Percentiles rank a stretch among this genome's conserved stretches.
phyloP scores from a whole-genome alignment of 371 early-diverging fungal genomes.

The Dentiscutata heterogama region DNA sequence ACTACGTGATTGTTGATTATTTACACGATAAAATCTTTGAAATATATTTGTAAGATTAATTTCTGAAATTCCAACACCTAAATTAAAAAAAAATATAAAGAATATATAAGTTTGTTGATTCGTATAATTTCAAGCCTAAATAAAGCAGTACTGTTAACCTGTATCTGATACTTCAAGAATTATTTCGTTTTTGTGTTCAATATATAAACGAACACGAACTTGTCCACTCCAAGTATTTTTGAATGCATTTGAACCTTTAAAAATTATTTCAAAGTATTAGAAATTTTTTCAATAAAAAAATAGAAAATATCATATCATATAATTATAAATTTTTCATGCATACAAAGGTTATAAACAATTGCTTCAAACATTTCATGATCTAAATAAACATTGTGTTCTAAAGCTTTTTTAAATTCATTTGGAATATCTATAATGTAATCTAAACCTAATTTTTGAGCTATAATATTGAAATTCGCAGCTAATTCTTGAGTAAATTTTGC shows the following conservation, averaged over 20 bases:
- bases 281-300: not conserved
- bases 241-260: conserved; percentile 55
- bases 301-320: not conserved
- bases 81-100: not conserved
- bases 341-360: conserved; percentile 57
- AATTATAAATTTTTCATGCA: not conserved
- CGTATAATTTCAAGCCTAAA: no score
- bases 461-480: conserved; percentile 56
- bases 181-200: conserved; percentile 47
- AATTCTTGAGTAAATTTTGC: conserved; percentile 55
- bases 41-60: conserved; percentile 54
- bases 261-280: not conserved
- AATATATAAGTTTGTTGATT: not conserved
- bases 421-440: conserved; percentile 51
- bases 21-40: conserved; percentile 58
- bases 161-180: conserved; percentile 52
- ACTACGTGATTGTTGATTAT: conserved; percentile 54
- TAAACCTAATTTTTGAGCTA: conserved; percentile 50
- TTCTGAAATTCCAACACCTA: conserved; percentile 56
- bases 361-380: conserved; percentile 61
- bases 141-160: not conserved
- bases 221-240: conserved; percentile 55
- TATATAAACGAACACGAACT: conserved; percentile 51
- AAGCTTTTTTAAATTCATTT: conserved; percentile 24
- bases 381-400: conserved; percentile 50